phyloP scores from a whole-genome alignment of 129 eudicot species.

The Lonicera japonica region DNA sequence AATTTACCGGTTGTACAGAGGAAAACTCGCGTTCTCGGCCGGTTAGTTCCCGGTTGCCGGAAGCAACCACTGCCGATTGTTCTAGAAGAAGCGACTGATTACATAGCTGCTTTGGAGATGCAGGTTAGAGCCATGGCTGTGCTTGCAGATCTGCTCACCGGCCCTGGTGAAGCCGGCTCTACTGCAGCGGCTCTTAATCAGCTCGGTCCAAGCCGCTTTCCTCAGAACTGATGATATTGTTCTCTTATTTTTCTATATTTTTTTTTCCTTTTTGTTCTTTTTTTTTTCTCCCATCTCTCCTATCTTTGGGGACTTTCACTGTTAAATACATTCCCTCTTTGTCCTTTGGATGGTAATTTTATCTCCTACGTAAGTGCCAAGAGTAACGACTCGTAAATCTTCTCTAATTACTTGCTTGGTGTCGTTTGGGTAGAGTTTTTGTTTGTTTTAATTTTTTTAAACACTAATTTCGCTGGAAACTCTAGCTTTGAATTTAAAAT shows the following conservation, averaged over 20 bases:
- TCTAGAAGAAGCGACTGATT: conserved; percentile 78
- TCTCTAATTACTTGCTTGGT: not conserved
- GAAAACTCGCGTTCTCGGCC: conserved; percentile 60
- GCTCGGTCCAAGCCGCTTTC: conserved; percentile 17
- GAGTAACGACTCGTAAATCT: conserved; percentile 12
- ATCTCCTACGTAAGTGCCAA: conserved; percentile 5
- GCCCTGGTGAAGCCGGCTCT: conserved; percentile 37
- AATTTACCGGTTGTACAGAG: conserved; percentile 62
- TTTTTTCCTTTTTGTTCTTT: conserved; percentile 5
- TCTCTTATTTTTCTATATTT: conserved; percentile 6
- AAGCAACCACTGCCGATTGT: conserved; percentile 81
- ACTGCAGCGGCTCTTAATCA: conserved; percentile 21
- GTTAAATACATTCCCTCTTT: conserved; percentile 15
- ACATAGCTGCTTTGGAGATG: conserved; percentile 91
- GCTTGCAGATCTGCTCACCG: conserved; percentile 50
- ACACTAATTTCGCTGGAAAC: too few species aligned
- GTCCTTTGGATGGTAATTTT: too few species aligned
- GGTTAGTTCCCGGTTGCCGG: conserved; percentile 89
- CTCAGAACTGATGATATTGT: conserved; percentile 13
- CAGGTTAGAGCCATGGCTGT: conserved; percentile 79
- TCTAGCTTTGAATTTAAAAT: too few species aligned
- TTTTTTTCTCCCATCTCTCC: not conserved
- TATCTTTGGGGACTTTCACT: not conserved
- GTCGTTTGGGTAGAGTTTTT: too few species aligned
- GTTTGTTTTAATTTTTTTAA: too few species aligned